Conservation (phyloP, 768 basidiomycete species). For the Boletus fagicola region DNA sequence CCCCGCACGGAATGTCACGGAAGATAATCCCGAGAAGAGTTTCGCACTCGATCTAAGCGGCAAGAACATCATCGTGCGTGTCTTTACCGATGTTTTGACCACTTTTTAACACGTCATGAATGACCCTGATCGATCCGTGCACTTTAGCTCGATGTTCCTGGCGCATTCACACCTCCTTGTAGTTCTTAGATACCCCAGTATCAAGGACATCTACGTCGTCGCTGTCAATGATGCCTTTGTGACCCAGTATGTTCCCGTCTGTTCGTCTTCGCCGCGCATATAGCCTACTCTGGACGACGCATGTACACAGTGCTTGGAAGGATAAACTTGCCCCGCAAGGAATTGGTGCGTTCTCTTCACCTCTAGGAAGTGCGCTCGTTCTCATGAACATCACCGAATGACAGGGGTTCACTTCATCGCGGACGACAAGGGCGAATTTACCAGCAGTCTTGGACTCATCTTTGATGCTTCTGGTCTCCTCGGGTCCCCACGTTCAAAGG, state of each 20-base stretch:
- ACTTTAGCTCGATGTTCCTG: constrained; percentile 66
- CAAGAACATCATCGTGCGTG: constrained; percentile 61
- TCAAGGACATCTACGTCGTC: constrained; percentile 69
- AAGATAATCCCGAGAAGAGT: constrained; percentile 47
- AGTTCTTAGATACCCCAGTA: constrained; percentile 62
- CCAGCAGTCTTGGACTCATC: constrained; percentile 52
- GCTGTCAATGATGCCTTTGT: constrained; percentile 81
- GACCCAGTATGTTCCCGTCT: constrained; percentile 38
- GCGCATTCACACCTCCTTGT: constrained; percentile 75
- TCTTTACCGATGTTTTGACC: neutral
- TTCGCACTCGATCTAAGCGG: constrained; percentile 49
- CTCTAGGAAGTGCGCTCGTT: constrained; percentile 4
- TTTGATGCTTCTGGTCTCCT: constrained; percentile 63
- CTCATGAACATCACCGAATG: neutral
- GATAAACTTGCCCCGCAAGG: constrained; percentile 54
- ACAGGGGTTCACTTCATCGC: constrained; percentile 60
- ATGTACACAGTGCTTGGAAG: constrained; percentile 58
- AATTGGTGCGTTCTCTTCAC: constrained; percentile 41
- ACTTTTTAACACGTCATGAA: neutral
- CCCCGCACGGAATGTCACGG: constrained; percentile 55
- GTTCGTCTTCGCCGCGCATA: constrained; percentile 3
- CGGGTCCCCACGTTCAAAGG: constrained; percentile 68
- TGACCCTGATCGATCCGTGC: neutral
- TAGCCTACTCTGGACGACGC: neutral
- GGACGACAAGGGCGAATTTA: constrained; percentile 64